Evolutionary conservation across 768 basidiomycete species (phyloP), one percentile per base, ranked within the genome.

Genomic region (Piloderma croceum): DNA sequence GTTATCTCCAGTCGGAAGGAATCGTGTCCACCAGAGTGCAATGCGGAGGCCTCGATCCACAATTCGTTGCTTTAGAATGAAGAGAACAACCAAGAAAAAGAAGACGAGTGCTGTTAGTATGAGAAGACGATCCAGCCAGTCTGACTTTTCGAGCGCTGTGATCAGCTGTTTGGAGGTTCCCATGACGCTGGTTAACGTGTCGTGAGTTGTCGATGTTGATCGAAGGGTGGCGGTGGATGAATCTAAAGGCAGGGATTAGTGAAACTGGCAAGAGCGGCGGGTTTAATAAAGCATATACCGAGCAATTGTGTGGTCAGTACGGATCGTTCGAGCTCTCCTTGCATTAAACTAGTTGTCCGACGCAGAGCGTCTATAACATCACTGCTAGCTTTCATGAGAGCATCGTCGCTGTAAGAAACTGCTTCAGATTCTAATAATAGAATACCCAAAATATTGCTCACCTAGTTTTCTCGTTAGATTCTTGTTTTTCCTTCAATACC

Each of bases 41-140:
- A 93, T 69, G 17, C 82, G 70, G 19, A 94, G 46, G 3, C 86
- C 79, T 24, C 80, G 76, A 57, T 94, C 89, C 24, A 97, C 48
- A 34, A 97, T 65, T 12, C 96, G 76, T 42, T 92, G 81, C 62
- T 96, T 90, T 52, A 98, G 53, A 49, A 99, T 84, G 52, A 88
- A 93, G 19, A 83, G 71, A 6, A 91, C 80, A 22, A 88, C 83
- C 13, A 92, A 75, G 43, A 81, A 46, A 67, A 99, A 99, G 60
- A 97, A 88, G 9, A 70, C 57, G 24, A 98, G 77, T 0, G 78
- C 88, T 2, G 79, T 70, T 40, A 91, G 64, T 51, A 99, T 83
- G 46, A 98, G 66, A 21, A 96, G 58, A 5, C 93, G 83, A 67
- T 99, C 96, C 15, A 93, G 68, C 79, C 87, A 83, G 68, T 98